Base-by-base conservation (phyloP, 1,284 basidiomycete genomes). In the Marasmius oreades region DNA sequence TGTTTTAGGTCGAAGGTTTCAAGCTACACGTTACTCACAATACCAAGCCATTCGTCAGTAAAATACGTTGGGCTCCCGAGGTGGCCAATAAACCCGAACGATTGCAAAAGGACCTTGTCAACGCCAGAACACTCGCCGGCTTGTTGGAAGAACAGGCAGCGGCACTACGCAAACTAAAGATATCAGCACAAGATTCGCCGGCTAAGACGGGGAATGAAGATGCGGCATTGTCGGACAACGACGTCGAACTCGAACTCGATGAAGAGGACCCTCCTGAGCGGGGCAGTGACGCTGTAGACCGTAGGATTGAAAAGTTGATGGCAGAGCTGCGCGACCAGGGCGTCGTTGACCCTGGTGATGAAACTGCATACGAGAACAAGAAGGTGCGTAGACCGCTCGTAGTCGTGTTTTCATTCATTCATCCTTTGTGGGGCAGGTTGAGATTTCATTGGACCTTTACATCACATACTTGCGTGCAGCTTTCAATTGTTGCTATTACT, bases 401-500 rank as follows among this genome's bases (percentile, higher is more conserved):
- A 18, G 18, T 7, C 23, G 12, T 31, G 10, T 1, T 46, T 50
- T 26, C 47, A 31, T 50, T 50, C 20, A 45, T 23, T 50, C 47
- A 16, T 44, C 12, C 22, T 58, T 64, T 42, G 16, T 8, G 39
- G 1, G 39, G n/a, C 39, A 92, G 88, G 80, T 80, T 67, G 80
- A 83, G 65, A 76, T 91, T 67, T 80, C 89, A 64, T 79, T 95
- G 71, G 93, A 95, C 76, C 72, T 94, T 70, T 92, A 92, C 70
- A 77, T 94, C 70, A 84, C 85, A 54, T 93, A 93, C 73, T 76
- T 95, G 66, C 88, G 93, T 65, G 79, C 82, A 68, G 90, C 88
- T 53, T 93, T 90, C 74, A 82, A 92, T 80, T 87, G 90, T 67
- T 95, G 95, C 81, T 98, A 95, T 75, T 98, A 98, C 76, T 98